Conservation (phyloP, 768 basidiomycete genomes). For the Harrya chromipes region DNA sequence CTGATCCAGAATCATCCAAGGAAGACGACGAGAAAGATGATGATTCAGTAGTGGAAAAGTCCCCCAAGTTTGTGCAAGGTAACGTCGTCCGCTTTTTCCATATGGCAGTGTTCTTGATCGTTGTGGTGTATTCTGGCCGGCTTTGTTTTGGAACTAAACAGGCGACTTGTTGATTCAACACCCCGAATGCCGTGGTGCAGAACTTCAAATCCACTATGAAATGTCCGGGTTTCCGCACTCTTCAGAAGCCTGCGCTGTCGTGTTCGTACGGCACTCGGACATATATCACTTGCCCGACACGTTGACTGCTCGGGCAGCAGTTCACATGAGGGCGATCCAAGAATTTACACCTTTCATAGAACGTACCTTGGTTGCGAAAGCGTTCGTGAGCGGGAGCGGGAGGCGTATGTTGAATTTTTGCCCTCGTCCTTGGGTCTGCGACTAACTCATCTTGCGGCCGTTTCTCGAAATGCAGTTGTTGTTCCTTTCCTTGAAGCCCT, state of each 20-base stretch:
- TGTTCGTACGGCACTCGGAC: constrained; percentile 40
- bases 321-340: constrained; percentile 12
- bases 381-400: constrained; percentile 17
- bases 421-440: background rate
- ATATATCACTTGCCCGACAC: constrained; percentile 1
- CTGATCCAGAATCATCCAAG: constrained; percentile 22
- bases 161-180: constrained; percentile 11
- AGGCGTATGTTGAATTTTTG: constrained; percentile 15
- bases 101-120: background rate
- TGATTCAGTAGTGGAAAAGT: constrained; percentile 30
- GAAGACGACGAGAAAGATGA: constrained; percentile 37
- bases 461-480: constrained; percentile 10
- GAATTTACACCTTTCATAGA: constrained; percentile 20
- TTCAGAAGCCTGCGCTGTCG: constrained; percentile 39
- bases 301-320: constrained; percentile 9
- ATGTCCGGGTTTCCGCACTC: constrained; percentile 42
- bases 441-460: background rate
- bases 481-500: constrained; percentile 17
- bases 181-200: constrained; percentile 1
- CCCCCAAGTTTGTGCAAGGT: constrained; percentile 45
- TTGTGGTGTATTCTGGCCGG: background rate
- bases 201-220: constrained; percentile 42
- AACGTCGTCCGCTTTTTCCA: background rate
- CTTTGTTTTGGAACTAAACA: background rate
- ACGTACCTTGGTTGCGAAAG: constrained; percentile 25